Conservation (phyloP, 257 asterid genomes). For the Ilex aquifolium region DNA sequence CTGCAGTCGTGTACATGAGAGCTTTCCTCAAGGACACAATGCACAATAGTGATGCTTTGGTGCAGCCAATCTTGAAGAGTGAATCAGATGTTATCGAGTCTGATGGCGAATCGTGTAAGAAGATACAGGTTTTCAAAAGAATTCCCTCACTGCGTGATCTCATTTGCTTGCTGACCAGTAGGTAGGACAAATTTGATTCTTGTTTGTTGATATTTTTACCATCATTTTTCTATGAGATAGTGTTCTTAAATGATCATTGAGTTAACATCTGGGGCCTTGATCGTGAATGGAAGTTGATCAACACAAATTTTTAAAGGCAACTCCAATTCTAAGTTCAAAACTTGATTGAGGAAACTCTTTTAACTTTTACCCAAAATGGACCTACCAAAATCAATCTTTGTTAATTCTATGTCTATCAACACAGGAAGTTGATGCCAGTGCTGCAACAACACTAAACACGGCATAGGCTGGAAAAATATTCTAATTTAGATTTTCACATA, state of each 20-base stretch:
- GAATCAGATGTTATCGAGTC: slow-evolving; percentile 17
- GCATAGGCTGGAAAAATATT: background rate
- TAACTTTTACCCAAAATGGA: too few species aligned
- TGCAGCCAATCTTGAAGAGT: slow-evolving; percentile 5
- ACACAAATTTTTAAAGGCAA: too few species aligned
- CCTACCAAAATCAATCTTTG: too few species aligned
- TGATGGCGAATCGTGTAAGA: slow-evolving; percentile 9
- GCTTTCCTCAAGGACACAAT: slow-evolving; percentile 34
- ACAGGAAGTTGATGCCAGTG: too few species aligned
- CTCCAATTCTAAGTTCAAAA: background rate
- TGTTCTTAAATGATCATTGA: background rate
- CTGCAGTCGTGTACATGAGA: slow-evolving; percentile 51
- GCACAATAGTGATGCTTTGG: slow-evolving; percentile 7
- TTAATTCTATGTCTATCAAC: too few species aligned
- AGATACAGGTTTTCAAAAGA: slow-evolving; percentile 14
- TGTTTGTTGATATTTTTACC: background rate
- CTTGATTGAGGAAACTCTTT: background rate
- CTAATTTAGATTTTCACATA: background rate
- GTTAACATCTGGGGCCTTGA: too few species aligned
- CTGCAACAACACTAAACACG: background rate
- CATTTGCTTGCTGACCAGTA: slow-evolving; percentile 39
- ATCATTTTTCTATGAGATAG: background rate
- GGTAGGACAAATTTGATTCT: slow-evolving; percentile 20
- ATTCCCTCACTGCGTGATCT: slow-evolving; percentile 31
- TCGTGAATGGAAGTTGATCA: too few species aligned